Base-by-base conservation (phyloP, 768 basidiomycete genomes). In the Auriscalpium microsporum region DNA sequence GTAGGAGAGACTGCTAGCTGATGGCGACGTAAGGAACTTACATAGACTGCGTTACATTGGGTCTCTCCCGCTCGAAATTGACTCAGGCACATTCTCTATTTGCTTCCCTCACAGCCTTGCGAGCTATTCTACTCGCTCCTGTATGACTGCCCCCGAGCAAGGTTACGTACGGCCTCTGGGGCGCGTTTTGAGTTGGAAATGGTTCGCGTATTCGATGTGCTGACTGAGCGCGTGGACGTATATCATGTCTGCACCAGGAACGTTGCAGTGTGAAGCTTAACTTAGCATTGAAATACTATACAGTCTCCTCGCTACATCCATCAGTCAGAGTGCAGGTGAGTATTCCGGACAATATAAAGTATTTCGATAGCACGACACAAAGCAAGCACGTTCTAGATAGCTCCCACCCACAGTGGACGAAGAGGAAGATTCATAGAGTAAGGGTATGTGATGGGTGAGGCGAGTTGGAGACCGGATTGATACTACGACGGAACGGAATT, bases 201-300 rank as follows among this genome's bases (percentile, higher is more conserved):
- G n/a, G n/a, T n/a, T n/a, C n/a, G n/a, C n/a, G n/a, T n/a, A n/a
- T n/a, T n/a, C n/a, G n/a, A n/a, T n/a, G n/a, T n/a, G n/a, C n/a
- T n/a, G n/a, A n/a, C n/a, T n/a, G n/a, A n/a, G 23, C 23, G 23
- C 23, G 5, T 28, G 23, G 23, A n/a, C n/a, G 23, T 5, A 28
- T 28, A 28, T 28, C 28, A 28, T 28, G 28, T 28, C 28, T 28
- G 28, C 28, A 28, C 28, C 4, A 28, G 40, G 40, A 42, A 1
- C 14, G 17, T 42, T 17, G 40, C 40, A 42, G 37, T 53, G 44
- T 42, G 52, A 53, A 23, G 38, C 16, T 19, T 53, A 53, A 59
- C 56, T 59, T 59, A 59, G 58, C 58, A 59, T 58, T 58, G 56
- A 59, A 59, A 56, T 59, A 58, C 52, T 48, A 52, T 48, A 53